phyloP scores from a whole-genome alignment of 1,284 basidiomycete species.

The Pyrrhoderma lamaoense region DNA sequence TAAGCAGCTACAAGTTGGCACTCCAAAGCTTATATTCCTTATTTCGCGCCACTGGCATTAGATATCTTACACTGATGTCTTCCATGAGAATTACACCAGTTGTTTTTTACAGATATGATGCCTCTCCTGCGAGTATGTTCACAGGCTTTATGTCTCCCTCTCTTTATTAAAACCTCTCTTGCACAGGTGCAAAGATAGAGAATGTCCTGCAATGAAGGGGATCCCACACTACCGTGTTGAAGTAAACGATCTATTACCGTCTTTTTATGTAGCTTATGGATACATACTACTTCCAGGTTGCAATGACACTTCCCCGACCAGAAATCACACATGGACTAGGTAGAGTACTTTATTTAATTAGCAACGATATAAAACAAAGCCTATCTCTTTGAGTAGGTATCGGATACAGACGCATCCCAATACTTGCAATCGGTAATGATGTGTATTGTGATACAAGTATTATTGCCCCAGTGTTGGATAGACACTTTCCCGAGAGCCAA shows the following conservation, averaged over 20 bases:
- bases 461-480: constrained; percentile 25
- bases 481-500: constrained; percentile 38
- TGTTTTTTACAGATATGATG: constrained; percentile 20
- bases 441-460: constrained; percentile 44
- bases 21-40: neutral
- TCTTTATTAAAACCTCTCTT: constrained; percentile 23
- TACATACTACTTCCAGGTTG: constrained; percentile 31
- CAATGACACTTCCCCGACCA: constrained; percentile 42
- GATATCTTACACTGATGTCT: constrained; percentile 3
- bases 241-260: constrained; percentile 24
- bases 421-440: constrained; percentile 51
- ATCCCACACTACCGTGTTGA: constrained; percentile 42
- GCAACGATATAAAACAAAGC: neutral
- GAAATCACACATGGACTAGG: constrained; percentile 45
- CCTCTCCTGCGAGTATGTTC: constrained; percentile 37
- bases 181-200: constrained; percentile 42
- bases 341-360: neutral
- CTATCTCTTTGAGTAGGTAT: constrained; percentile 21
- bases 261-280: neutral
- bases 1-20: no score
- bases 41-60: neutral
- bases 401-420: constrained; percentile 45
- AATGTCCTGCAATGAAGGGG: constrained; percentile 39
- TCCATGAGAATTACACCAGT: constrained; percentile 8
- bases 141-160: neutral